Percentiles rank a stretch among this genome's conserved stretches.
Evolutionary conservation across 352 stramenopile species (phyloP).

Genomic region (Globisporangium abappressorium): DNA sequence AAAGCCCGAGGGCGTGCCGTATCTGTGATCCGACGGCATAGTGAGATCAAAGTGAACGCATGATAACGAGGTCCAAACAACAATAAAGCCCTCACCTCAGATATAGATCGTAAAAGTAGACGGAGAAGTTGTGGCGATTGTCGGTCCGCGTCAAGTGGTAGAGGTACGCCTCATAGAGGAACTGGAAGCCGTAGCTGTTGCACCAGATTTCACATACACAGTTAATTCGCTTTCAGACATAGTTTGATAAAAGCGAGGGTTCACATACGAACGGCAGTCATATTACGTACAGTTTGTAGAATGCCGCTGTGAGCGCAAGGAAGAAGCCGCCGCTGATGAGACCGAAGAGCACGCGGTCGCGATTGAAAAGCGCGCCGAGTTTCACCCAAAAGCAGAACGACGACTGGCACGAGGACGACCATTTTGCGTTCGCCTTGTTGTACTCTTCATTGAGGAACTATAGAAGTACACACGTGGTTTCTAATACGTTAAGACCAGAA

Average conservation of each 20-base stretch:
- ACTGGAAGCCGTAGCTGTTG: constrained; percentile 86
- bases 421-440: constrained; percentile 42
- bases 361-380: constrained; percentile 50
- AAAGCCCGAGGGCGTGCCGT: constrained; percentile 76
- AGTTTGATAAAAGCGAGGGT: neutral
- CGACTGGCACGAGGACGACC: constrained; percentile 41
- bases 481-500: neutral
- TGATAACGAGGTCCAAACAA: too few species aligned
- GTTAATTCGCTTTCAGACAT: neutral
- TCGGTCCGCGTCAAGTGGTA: constrained; percentile 98
- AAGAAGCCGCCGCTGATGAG: constrained; percentile 87
- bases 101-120: constrained; percentile 99
- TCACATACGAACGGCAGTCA: neutral
- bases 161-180: constrained; percentile 95
- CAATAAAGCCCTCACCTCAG: constrained; percentile 45
- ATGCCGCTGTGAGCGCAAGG: constrained; percentile 72
- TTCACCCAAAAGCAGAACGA: constrained; percentile 56
- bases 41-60: neutral
- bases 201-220: neutral
- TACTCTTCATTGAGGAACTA: constrained; percentile 78
- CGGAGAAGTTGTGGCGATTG: constrained; percentile 99
- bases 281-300: constrained; percentile 77
- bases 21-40: constrained; percentile 31
- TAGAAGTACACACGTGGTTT: neutral
- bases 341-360: constrained; percentile 88